Percentiles rank a stretch among this genome's conserved stretches.
phyloP scores from a whole-genome alignment of 768 basidiomycete genomes.

The Gloeophyllum trabeum region DNA sequence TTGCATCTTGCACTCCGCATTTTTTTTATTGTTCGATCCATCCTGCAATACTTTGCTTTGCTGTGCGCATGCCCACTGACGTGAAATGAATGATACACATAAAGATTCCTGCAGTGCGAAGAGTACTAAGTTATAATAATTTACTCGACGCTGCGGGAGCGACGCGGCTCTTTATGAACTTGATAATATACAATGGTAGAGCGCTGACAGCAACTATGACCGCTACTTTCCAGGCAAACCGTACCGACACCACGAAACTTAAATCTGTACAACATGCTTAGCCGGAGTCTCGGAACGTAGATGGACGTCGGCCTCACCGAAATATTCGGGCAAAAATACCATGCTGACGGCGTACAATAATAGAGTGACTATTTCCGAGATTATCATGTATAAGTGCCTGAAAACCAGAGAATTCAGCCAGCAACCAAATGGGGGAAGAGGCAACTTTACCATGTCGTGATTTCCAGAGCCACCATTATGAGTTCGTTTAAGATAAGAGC shows the following conservation, averaged over 20 bases:
- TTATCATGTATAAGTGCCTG: slow-evolving; percentile 93
- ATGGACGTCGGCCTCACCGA: slow-evolving; percentile 41
- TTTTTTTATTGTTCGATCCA: slow-evolving; percentile 8
- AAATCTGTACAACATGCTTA: slow-evolving; percentile 46
- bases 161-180: slow-evolving; percentile 72
- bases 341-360: slow-evolving; percentile 86
- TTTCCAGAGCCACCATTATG: slow-evolving; percentile 97
- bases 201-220: slow-evolving; percentile 93
- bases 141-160: slow-evolving; percentile 94
- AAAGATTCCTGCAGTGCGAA: not conserved
- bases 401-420: not conserved
- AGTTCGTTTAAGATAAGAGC: slow-evolving; percentile 93
- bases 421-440: not conserved
- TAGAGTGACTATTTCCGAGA: slow-evolving; percentile 83
- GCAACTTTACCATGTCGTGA: slow-evolving; percentile 77
- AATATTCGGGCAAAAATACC: slow-evolving; percentile 91
- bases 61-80: slow-evolving; percentile 2
- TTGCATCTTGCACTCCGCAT: slow-evolving; percentile 3
- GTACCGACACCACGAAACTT: slow-evolving; percentile 77
- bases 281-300: slow-evolving; percentile 3
- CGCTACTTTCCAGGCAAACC: slow-evolving; percentile 91
- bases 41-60: slow-evolving; percentile 12
- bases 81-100: not conserved
- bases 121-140: slow-evolving; percentile 28
- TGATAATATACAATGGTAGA: slow-evolving; percentile 85